Evolutionary conservation across 2,329 filamentous ascomycete species (phyloP).

Genomic region (Monosporascus sp.): DNA sequence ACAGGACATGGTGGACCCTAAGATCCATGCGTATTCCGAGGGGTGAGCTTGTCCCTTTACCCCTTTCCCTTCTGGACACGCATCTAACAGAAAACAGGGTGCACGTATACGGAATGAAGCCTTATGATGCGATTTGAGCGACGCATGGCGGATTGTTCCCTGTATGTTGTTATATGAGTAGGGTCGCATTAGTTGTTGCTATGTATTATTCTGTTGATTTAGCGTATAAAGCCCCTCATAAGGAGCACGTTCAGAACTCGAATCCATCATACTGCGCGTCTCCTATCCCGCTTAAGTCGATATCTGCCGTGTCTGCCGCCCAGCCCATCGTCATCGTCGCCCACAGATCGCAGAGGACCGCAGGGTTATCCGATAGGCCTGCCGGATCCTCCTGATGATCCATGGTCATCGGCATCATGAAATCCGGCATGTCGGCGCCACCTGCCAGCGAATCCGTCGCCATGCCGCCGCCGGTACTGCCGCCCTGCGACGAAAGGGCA

Average conservation of each 20-base stretch:
- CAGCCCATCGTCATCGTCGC: slow-evolving; percentile 22
- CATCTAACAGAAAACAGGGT: slow-evolving; percentile 4
- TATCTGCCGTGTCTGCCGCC: slow-evolving; percentile 8
- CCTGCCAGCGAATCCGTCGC: slow-evolving; percentile 1
- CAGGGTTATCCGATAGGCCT: slow-evolving; percentile 15
- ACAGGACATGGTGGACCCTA: slow-evolving; percentile 15
- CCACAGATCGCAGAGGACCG: slow-evolving; percentile 22
- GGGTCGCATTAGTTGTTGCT: neutral
- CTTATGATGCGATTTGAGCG: neutral
- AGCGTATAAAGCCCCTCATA: neutral
- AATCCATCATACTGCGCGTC: neutral
- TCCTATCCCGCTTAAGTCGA: neutral
- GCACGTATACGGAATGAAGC: slow-evolving; percentile 13
- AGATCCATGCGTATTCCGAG: slow-evolving; percentile 19
- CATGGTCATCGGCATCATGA: neutral
- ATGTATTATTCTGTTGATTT: too few species aligned
- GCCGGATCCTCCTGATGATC: neutral
- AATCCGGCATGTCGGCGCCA: slow-evolving; percentile 1
- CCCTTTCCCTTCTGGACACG: neutral
- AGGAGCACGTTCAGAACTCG: neutral
- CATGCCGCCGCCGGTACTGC: slow-evolving; percentile 2
- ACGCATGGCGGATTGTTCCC: neutral
- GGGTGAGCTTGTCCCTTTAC: slow-evolving; percentile 11
- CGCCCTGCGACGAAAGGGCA: slow-evolving; percentile 1
- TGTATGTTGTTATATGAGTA: too few species aligned